A percentile compares a stretch with the other conserved stretches of the same genome.
Evolutionary conservation across 2,329 filamentous ascomycete genomes (phyloP).

Genomic region (Westerdykella aurantiaca): DNA sequence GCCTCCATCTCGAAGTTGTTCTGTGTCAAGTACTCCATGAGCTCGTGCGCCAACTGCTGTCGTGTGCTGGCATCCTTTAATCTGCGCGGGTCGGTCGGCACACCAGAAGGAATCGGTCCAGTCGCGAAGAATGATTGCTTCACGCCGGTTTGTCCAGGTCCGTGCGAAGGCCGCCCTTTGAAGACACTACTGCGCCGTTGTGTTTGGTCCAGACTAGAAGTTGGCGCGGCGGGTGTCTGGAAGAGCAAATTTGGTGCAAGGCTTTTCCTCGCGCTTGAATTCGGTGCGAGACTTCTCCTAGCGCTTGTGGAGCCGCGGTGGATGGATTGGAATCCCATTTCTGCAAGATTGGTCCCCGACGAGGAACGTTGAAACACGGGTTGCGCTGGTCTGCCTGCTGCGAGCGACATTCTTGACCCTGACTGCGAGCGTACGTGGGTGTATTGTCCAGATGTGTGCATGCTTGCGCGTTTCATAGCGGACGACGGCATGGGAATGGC

Average conservation of each 20-base stretch:
- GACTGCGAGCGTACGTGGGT: constrained; percentile 78
- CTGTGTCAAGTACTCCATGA: constrained; percentile 84
- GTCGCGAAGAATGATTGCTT: constrained; percentile 96
- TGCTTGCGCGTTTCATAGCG: constrained; percentile 85
- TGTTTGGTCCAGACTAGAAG: constrained; percentile 50
- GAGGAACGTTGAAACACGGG: constrained; percentile 81
- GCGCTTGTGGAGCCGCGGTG: constrained; percentile 74
- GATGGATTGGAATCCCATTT: constrained; percentile 74
- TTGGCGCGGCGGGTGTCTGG: constrained; percentile 42
- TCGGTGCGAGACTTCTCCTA: constrained; percentile 18
- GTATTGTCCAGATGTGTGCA: constrained; percentile 52
- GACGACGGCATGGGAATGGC: constrained; percentile 86
- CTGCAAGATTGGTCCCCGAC: constrained; percentile 72
- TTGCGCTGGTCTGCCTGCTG: constrained; percentile 71
- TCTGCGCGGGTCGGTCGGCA: constrained; percentile 80
- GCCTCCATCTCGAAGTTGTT: constrained; percentile 98
- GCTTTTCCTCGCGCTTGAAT: constrained; percentile 58
- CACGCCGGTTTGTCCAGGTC: constrained; percentile 56
- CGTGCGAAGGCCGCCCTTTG: constrained; percentile 55
- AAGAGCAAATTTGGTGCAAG: constrained; percentile 55
- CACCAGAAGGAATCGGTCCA: constrained; percentile 71
- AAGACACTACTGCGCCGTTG: constrained; percentile 69
- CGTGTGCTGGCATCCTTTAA: constrained; percentile 77
- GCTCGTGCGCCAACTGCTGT: constrained; percentile 75
- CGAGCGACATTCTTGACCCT: constrained; percentile 77